Evolutionary conservation across 2,329 filamentous ascomycete genomes (phyloP), one percentile per base, ranked within the genome.

Genomic region (Xylogone sp.): DNA sequence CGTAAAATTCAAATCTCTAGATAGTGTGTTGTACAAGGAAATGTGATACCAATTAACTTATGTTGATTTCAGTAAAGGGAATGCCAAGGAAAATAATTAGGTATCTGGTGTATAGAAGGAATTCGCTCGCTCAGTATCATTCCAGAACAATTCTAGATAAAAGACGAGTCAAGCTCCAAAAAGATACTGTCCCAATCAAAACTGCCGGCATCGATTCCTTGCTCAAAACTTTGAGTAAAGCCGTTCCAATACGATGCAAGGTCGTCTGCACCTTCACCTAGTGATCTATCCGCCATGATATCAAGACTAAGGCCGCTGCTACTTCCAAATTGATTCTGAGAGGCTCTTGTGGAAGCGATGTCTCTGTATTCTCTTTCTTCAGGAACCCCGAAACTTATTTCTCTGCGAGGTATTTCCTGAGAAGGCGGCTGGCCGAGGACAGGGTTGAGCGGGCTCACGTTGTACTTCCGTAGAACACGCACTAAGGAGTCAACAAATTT

Each of bases 401-500:
- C n/a, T n/a, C n/a, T n/a, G n/a, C n/a, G n/a, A n/a, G n/a, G n/a
- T n/a, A n/a, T n/a, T 10, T 21, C 18, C 20, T 20, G 13, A 39
- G 22, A 22, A 21, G 19, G 42, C 48, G 50, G 48, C 22, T 31
- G 21, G 2, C n/a, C n/a, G 13, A 44, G 21, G 5, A 5, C 27
- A 29, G 24, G 21, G 2, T 46, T 51, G 10, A 24, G 48, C 13
- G 48, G 39, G 20, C 13, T 21, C 2, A 51, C 44, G 18, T 52
- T 50, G 34, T 56, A 44, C 31, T 53, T 68, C 42, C 55, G 56
- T n/a, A 69, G 53, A 21, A 68, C 56, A 2, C 57, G 51, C 27
- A 65, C 59, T n/a, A 70, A 58, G 2, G 62, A 64, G 27, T 69
- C 64, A 2, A 70, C 52, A 24, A 69, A 60, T 27, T 57, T 62